Base-by-base conservation (phyloP, 495 filamentous ascomycete genomes). In the Penicillium manginii region DNA sequence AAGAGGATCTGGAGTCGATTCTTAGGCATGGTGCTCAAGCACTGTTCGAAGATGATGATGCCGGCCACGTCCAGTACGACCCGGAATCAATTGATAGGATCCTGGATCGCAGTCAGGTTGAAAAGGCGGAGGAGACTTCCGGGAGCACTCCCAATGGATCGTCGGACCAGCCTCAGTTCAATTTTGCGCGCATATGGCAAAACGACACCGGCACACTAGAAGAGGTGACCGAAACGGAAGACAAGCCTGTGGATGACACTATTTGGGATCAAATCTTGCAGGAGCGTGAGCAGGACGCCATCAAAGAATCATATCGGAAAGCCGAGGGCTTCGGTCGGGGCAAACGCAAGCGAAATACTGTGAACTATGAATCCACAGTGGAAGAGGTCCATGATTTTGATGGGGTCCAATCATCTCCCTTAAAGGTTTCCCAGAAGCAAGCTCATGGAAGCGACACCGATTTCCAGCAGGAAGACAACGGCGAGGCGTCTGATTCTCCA, bases 261-360 rank as follows among this genome's bases (percentile, higher is more conserved):
- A 83, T 94, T 2, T 98, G 94, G 94, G 92, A 96, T 23, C 85
- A 87, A 58, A 94, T 98, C 46, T 79, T 98, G 17, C 81, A 85
- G 48, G 81, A 93, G 66, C 89, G 94, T 23, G 91, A 96, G 63
- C 85, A 83, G 48, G 85, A 87, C 33, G 92, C 92, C 0, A 78
- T 81, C 4, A 80, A 80, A 57, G 91, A 96, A 60, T 83, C 83
- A 3, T 83, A 83, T 31, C 79, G 77, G 6, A 81, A 83, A 47
- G 77, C 83, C 31, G 81, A 94, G 66, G 85, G 82, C 8, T 81
- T 96, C 32, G 96, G 96, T 2, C 86, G 93, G 23, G 94, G 96
- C 21, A 93, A 90, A 59, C 82, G 92, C 42, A 81, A 79, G 66
- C 72, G 79, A 29, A 69, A 74, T 50, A 73, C 72, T 6, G 73